Evolutionary conservation across 352 stramenopile species (phyloP), one percentile per base, ranked within the genome.

Genomic region (Globisporangium ultimum): DNA sequence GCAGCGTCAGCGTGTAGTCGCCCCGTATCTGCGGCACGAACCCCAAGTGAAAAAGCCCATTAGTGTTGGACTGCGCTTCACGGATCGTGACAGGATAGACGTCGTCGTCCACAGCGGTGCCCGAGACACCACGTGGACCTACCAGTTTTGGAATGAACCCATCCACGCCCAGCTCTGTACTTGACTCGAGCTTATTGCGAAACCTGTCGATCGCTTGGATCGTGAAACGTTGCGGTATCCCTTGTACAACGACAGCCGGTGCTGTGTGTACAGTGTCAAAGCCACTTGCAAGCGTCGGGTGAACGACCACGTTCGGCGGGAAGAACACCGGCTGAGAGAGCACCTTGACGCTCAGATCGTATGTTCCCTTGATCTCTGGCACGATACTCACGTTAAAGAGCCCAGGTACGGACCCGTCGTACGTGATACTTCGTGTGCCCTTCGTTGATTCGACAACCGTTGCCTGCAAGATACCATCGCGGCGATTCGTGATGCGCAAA

Each of bases 121-220:
- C 65, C 0, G 1, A 9, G 15, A 21, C 24, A 43, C 70, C 54
- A 28, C 58, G 48, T 11, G 74, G 61, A 5, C 84, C 84, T 13
- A 74, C 64, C 12, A 98, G 59, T 7, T 47, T 66, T 4, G 89
- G 64, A 5, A 93, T 56, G 53, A 97, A 92, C 0, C 64, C 84
- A 0, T 68, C 36, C 5, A 60, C 63, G 15, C 65, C 56, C 11
- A 95, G 50, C 47, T 92, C 83, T 0, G 81, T 91, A 34, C 72
- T 91, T 0, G 68, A 87, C 28, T 96, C 84, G 10, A 98, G 72
- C 34, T 74, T 68, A 67, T 99, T 99, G 7, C 84, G 78, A 61
- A 98, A 98, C 3, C 70, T 65, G 66, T 98, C 96, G 34, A 94
- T 85, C 14, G 87, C 74, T 59, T 98, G 87, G 2, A 99, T 68